Conservation (phyloP, 306 rosid genomes). For the Quillaja saponaria region DNA sequence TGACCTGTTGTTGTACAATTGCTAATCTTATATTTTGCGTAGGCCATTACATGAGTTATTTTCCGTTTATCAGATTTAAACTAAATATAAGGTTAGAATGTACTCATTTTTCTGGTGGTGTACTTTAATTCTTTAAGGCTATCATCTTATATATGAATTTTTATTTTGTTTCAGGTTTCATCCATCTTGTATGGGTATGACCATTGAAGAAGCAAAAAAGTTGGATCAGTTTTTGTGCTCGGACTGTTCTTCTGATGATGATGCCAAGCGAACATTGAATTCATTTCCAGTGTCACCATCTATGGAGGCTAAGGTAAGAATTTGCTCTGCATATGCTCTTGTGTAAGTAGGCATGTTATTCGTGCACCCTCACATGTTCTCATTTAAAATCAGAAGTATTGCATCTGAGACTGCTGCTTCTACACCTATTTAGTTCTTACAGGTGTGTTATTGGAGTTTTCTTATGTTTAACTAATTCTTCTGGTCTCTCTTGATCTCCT, state of each 20-base stretch:
- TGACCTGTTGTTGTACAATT: too few species aligned
- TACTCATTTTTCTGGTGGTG: too few species aligned
- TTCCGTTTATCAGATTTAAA: too few species aligned
- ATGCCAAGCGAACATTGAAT: slow-evolving; percentile 53
- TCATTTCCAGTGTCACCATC: slow-evolving; percentile 54
- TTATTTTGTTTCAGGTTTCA: slow-evolving; percentile 49
- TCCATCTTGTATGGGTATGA: slow-evolving; percentile 71
- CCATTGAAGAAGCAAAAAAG: slow-evolving; percentile 66
- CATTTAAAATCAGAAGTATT: not conserved
- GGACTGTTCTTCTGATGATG: slow-evolving; percentile 59
- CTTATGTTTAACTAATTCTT: not conserved
- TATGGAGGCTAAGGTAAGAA: slow-evolving; percentile 49
- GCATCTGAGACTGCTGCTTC: too few species aligned
- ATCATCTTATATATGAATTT: too few species aligned
- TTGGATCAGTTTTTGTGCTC: slow-evolving; percentile 61
- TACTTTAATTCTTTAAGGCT: too few species aligned
- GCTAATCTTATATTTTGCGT: too few species aligned
- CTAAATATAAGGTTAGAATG: too few species aligned
- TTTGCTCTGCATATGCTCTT: not conserved
- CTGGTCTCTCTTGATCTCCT: too few species aligned
- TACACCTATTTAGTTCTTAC: too few species aligned
- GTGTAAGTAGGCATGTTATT: not conserved
- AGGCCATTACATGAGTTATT: too few species aligned
- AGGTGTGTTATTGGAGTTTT: not conserved
- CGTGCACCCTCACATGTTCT: not conserved